Evolutionary conservation across 2,329 filamentous ascomycete species (phyloP).

Genomic region (Colletotrichum sp.): DNA sequence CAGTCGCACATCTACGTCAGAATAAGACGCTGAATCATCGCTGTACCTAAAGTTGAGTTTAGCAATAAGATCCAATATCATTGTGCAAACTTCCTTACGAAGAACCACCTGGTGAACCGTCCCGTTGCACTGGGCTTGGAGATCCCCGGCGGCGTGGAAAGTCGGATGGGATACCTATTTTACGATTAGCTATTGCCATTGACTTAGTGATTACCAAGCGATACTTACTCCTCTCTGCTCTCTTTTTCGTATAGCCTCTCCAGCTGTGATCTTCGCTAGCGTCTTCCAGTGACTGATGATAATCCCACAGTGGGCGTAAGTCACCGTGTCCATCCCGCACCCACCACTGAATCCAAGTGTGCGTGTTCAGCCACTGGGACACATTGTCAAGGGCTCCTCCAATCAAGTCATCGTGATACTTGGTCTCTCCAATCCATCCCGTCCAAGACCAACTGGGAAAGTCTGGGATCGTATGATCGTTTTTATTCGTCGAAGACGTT

Average conservation of each 20-base stretch:
- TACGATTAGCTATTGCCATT: not conserved
- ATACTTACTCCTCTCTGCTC: not conserved
- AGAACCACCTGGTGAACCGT: not conserved
- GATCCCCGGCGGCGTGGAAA: not conserved
- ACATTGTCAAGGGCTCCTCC: constrained; percentile 30
- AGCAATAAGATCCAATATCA: not conserved
- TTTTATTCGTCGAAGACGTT: not conserved
- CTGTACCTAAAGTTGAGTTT: not conserved
- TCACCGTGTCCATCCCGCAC: constrained; percentile 35
- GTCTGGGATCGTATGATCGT: not conserved
- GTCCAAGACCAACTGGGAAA: constrained; percentile 42
- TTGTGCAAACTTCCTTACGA: not conserved
- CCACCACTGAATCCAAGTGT: constrained; percentile 41
- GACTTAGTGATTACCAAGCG: rapidly evolving
- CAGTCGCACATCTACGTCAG: not conserved
- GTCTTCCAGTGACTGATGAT: not conserved
- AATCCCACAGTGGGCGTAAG: constrained; percentile 32
- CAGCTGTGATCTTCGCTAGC: not conserved
- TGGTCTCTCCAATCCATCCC: constrained; percentile 32
- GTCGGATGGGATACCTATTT: not conserved
- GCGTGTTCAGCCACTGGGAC: constrained; percentile 34
- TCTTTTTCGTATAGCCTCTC: not conserved
- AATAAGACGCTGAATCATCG: not conserved
- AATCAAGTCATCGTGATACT: constrained; percentile 25
- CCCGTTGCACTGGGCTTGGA: not conserved